Conservation (phyloP, 1,139 yeast genomes). For the Maudiozyma humilis region DNA sequence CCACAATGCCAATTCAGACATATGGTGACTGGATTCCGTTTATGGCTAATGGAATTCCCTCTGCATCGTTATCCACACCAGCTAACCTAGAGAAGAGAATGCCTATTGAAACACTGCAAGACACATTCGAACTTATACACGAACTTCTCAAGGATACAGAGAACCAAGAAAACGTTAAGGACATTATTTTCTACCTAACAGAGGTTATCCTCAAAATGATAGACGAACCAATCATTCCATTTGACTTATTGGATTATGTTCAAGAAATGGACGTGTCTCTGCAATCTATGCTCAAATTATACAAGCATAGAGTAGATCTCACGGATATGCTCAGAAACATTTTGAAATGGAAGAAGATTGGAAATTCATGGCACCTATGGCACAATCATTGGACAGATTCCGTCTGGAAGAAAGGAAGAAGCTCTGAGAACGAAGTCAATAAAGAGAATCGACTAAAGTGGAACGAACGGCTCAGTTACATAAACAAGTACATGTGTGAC, state of each 20-base stretch:
- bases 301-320: conserved; percentile 28
- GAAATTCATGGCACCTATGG: conserved; percentile 35
- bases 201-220: conserved; percentile 46
- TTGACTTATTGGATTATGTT: conserved; percentile 46
- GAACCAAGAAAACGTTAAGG: conserved; percentile 48
- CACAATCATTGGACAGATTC: conserved; percentile 26
- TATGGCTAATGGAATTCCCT: conserved; percentile 53
- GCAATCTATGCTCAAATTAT: conserved; percentile 43
- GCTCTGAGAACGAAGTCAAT: conserved; percentile 59
- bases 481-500: conserved; percentile 49
- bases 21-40: conserved; percentile 61
- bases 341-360: conserved; percentile 34
- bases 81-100: conserved; percentile 38
- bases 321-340: conserved; percentile 28
- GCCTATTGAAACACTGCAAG: conserved; percentile 60
- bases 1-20: conserved; percentile 35
- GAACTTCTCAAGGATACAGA: conserved; percentile 18
- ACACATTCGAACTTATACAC: conserved; percentile 48
- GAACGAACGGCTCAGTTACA: conserved; percentile 56
- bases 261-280: conserved; percentile 39
- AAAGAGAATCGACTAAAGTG: conserved; percentile 70
- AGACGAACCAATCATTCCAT: conserved; percentile 74
- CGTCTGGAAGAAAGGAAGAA: conserved; percentile 30
- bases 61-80: conserved; percentile 34
- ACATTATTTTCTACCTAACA: conserved; percentile 51